A percentile compares a stretch with the other conserved stretches of the same genome.
These are phyloP conservation scores for Trypethelium eluteriae DNA, from an alignment of 495 filamentous ascomycete species.

Conservation along the genomic window DNA sequence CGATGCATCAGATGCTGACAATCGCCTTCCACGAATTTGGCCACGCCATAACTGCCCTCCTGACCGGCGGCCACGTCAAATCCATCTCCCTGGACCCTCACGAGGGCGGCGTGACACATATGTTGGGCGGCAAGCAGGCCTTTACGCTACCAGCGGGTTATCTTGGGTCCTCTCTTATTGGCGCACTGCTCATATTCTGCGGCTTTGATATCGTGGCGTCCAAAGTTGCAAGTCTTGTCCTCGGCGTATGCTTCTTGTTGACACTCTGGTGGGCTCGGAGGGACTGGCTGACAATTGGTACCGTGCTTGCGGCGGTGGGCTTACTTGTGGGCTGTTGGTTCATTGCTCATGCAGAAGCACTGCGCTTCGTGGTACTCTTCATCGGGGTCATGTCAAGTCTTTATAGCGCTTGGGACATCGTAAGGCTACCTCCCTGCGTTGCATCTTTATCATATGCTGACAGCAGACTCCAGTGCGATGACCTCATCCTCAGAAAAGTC, in stretches of 20 bases:
- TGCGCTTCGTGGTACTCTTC: conserved; percentile 70
- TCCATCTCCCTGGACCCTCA: conserved; percentile 63
- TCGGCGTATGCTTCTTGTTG: conserved; percentile 66
- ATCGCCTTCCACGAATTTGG: conserved; percentile 81
- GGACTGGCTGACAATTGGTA: conserved; percentile 69
- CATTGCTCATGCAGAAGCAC: conserved; percentile 62
- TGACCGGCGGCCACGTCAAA: conserved; percentile 64
- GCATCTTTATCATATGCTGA: neutral
- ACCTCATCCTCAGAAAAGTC: conserved; percentile 75
- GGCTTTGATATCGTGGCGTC: conserved; percentile 73
- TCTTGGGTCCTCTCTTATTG: conserved; percentile 66
- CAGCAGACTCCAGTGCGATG: conserved; percentile 51
- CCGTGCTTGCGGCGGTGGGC: conserved; percentile 59
- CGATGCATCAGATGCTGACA: conserved; percentile 59
- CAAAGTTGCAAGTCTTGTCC: conserved; percentile 64
- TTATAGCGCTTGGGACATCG: conserved; percentile 80
- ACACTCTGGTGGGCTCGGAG: conserved; percentile 72
- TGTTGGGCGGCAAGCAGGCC: conserved; percentile 67
- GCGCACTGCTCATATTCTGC: conserved; percentile 68
- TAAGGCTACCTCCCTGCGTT: conserved; percentile 14
- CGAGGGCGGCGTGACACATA: conserved; percentile 67
- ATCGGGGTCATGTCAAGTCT: conserved; percentile 73
- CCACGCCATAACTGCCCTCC: conserved; percentile 64
- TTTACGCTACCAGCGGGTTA: conserved; percentile 73
- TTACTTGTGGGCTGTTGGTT: conserved; percentile 72